phyloP scores from a whole-genome alignment of 2,329 filamentous ascomycete species.

The Diplodia seriata region DNA sequence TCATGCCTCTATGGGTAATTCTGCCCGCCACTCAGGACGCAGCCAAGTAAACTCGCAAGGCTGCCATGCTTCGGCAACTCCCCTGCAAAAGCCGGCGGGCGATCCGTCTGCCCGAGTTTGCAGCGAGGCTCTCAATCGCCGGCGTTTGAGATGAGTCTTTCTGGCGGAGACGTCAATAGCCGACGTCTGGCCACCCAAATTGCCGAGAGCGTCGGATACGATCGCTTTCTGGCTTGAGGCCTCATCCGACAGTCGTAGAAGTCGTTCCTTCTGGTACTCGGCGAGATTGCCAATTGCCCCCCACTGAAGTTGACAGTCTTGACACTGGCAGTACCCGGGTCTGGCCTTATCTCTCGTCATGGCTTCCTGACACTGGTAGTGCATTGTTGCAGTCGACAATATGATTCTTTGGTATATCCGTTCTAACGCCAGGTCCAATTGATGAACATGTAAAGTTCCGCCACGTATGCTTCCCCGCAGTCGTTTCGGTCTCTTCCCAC shows the following conservation, averaged over 20 bases:
- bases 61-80: not conserved
- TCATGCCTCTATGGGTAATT: conserved; percentile 2
- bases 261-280: not conserved
- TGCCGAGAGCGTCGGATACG: not conserved
- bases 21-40: not conserved
- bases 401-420: conserved; percentile 29
- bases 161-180: not conserved
- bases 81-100: conserved; percentile 4
- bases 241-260: not conserved
- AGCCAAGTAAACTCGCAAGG: not conserved
- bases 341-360: not conserved
- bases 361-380: no score
- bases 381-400: conserved; percentile 20
- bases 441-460: conserved; percentile 12
- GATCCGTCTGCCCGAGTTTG: not conserved
- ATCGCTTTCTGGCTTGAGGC: not conserved
- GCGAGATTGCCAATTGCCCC: not conserved
- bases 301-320: not conserved
- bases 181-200: not conserved
- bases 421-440: conserved; percentile 25
- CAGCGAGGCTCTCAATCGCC: not conserved
- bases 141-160: not conserved
- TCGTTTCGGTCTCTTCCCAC: not conserved
- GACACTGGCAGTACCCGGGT: not conserved
- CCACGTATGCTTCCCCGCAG: not conserved